Evolutionary conservation across 225 moss, liverwort and hornwort species (phyloP).

Genomic region (Ulota crispa): DNA sequence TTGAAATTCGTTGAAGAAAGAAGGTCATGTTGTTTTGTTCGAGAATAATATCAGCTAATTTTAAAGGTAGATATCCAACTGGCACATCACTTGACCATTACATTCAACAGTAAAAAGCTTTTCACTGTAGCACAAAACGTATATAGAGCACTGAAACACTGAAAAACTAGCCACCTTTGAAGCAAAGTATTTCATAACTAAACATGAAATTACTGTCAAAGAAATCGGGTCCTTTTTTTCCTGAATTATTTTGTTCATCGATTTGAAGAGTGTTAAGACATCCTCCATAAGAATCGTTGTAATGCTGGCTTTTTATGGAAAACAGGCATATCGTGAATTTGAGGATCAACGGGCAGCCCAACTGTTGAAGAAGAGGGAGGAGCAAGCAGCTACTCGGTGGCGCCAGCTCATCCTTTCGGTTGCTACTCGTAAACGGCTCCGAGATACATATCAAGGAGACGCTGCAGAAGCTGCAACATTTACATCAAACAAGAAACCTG

Average conservation of each 20-base stretch:
- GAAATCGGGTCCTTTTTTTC: too few species aligned
- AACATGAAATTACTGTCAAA: too few species aligned
- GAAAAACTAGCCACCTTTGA: too few species aligned
- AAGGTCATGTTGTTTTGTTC: background rate
- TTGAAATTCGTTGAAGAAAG: background rate
- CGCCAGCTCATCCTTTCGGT: slow-evolving; percentile 62
- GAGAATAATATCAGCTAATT: background rate
- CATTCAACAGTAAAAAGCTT: too few species aligned
- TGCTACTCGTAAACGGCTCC: slow-evolving; percentile 59
- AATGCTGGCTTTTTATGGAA: background rate
- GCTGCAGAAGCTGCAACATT: slow-evolving; percentile 39
- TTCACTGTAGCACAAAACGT: too few species aligned
- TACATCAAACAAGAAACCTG: slow-evolving; percentile 28
- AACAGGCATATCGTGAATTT: slow-evolving; percentile 50
- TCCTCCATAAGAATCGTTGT: background rate
- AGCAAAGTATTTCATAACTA: too few species aligned
- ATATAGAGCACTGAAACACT: too few species aligned
- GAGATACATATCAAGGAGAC: slow-evolving; percentile 58
- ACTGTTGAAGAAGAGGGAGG: slow-evolving; percentile 56
- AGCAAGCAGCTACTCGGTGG: slow-evolving; percentile 58
- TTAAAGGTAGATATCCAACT: background rate
- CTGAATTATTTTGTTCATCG: too few species aligned
- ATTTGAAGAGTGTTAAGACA: too few species aligned
- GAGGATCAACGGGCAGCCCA: slow-evolving; percentile 49
- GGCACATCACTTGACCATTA: too few species aligned